phyloP scores from a whole-genome alignment of 257 asterid genomes.

The Coffea canephora region DNA sequence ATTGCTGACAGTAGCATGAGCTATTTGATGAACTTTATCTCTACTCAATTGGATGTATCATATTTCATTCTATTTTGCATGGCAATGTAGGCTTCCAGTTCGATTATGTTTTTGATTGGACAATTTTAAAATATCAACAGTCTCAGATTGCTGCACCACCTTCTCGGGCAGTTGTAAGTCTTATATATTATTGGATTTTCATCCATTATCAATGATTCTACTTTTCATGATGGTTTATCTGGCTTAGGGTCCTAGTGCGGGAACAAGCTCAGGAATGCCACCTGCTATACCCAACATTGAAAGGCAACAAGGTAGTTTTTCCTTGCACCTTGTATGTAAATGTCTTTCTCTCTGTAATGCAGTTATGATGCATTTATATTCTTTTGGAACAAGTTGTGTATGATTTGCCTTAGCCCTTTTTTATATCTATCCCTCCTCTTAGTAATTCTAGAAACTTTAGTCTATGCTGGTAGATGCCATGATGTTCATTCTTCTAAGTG shows the following conservation, averaged over 20 bases:
- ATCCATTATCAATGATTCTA: neutral
- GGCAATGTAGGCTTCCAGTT: constrained; percentile 76
- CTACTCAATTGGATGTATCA: constrained; percentile 5
- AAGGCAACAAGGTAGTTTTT: constrained; percentile 55
- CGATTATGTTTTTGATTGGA: constrained; percentile 98
- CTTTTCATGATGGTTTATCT: neutral
- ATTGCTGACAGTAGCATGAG: neutral
- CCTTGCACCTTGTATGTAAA: constrained; percentile 1
- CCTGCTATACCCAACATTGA: constrained; percentile 78
- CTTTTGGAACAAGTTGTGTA: neutral
- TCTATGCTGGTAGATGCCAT: neutral
- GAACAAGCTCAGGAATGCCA: constrained; percentile 83
- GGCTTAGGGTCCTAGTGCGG: constrained; percentile 68
- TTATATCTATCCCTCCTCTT: neutral
- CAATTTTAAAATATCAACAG: constrained; percentile 93
- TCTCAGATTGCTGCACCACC: constrained; percentile 89
- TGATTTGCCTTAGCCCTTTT: neutral
- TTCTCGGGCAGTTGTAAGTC: constrained; percentile 68
- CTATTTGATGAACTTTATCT: neutral
- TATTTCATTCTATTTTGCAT: neutral
- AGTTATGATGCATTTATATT: neutral
- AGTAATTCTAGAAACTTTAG: neutral
- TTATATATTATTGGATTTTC: neutral
- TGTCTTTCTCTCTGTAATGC: neutral
- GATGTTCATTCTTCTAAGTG: neutral